A percentile compares a stretch with the other conserved stretches of the same genome.
Evolutionary conservation across 1,139 yeast species (phyloP).

Genomic region (Yamadazyma jaroonii): DNA sequence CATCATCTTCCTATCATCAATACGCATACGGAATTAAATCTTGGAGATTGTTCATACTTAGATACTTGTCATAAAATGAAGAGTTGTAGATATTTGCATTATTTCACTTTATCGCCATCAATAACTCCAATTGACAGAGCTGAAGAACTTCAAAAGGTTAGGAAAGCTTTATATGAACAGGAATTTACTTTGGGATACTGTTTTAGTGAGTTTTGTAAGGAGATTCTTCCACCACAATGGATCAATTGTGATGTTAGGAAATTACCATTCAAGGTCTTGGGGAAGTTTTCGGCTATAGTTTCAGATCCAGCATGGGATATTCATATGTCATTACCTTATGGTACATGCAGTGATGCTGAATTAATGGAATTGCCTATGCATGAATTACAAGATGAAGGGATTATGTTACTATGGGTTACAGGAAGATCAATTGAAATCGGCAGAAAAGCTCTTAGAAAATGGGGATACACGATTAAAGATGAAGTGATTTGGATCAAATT

Average conservation of each 20-base stretch:
- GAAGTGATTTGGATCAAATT: constrained; percentile 90
- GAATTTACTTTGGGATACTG: constrained; percentile 62
- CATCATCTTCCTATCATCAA: constrained; percentile 64
- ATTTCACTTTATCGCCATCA: constrained; percentile 57
- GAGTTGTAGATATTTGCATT: constrained; percentile 80
- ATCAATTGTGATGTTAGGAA: constrained; percentile 77
- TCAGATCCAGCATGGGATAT: constrained; percentile 94
- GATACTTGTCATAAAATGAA: constrained; percentile 90
- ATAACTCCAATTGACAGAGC: constrained; percentile 13
- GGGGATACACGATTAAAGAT: constrained; percentile 81
- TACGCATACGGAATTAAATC: constrained; percentile 52
- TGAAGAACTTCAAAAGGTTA: constrained; percentile 6
- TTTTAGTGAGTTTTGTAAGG: constrained; percentile 31
- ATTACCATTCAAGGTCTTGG: constrained; percentile 66
- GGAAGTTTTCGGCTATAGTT: constrained; percentile 82
- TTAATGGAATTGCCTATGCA: constrained; percentile 63
- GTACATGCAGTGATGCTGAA: constrained; percentile 73
- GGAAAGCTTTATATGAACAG: constrained; percentile 21
- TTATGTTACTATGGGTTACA: constrained; percentile 87
- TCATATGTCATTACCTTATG: constrained; percentile 78
- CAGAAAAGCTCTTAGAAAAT: constrained; percentile 64
- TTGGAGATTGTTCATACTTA: constrained; percentile 93
- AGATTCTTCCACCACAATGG: constrained; percentile 68
- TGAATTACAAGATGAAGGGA: constrained; percentile 76
- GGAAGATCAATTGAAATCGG: constrained; percentile 92